Conservation (phyloP, 805 yeast genomes). For the Saccharomycopsis sp. region DNA sequence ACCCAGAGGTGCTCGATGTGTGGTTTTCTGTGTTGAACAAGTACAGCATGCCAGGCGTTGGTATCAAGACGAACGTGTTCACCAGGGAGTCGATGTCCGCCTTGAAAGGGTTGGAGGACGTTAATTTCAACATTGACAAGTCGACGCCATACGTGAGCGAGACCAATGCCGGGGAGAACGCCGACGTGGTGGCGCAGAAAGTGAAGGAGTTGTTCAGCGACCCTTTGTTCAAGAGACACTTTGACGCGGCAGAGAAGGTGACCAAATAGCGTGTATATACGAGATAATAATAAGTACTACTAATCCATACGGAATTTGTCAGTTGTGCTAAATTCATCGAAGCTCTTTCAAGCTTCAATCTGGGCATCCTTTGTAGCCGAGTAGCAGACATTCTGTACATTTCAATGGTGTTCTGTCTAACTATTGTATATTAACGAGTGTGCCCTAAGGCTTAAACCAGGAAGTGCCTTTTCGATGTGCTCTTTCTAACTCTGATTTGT, state of each 20-base stretch:
- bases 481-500: too few species aligned
- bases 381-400: too few species aligned
- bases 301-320: too few species aligned
- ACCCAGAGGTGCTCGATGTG: slow-evolving; percentile 74
- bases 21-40: slow-evolving; percentile 72
- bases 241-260: slow-evolving; percentile 9
- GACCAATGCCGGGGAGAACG: slow-evolving; percentile 20
- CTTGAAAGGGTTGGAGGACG: slow-evolving; percentile 31
- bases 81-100: slow-evolving; percentile 40
- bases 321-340: too few species aligned
- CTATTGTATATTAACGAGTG: too few species aligned
- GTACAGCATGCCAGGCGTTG: slow-evolving; percentile 73
- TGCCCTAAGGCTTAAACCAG: too few species aligned
- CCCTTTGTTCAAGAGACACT: slow-evolving; percentile 41
- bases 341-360: too few species aligned
- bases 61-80: slow-evolving; percentile 65
- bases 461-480: too few species aligned
- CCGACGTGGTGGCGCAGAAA: slow-evolving; percentile 42
- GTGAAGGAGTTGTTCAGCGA: slow-evolving; percentile 54
- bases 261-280: slow-evolving; percentile 1
- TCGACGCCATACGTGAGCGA: slow-evolving; percentile 16
- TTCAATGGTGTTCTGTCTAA: too few species aligned
- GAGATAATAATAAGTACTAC: too few species aligned
- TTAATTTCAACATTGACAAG: slow-evolving; percentile 23
- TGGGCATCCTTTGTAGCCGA: too few species aligned